These are phyloP conservation scores for Eleusine coracana DNA, from an alignment of 176 grass and related monocot species.

Conservation along the genomic window DNA sequence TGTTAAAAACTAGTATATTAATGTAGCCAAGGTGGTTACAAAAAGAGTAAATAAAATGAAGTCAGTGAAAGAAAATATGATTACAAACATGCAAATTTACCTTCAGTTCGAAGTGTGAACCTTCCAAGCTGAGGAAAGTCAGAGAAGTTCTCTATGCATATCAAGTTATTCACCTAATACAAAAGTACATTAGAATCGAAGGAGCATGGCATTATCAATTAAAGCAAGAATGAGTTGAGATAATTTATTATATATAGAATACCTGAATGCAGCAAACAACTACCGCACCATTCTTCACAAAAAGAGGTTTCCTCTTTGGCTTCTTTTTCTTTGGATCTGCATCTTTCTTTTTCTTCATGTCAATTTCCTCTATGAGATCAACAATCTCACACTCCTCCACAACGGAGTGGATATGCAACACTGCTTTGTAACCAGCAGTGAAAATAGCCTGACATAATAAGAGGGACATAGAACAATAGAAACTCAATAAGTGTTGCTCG, in stretches of 20 bases:
- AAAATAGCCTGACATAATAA: slow-evolving; percentile 77
- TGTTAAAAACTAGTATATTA: neutral
- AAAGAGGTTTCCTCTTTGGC: slow-evolving; percentile 81
- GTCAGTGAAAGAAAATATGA: neutral
- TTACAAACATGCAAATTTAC: slow-evolving; percentile 44
- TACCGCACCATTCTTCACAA: slow-evolving; percentile 96
- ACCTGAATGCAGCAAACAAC: slow-evolving; percentile 94
- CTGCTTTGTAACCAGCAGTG: slow-evolving; percentile 90
- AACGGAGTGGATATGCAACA: slow-evolving; percentile 92
- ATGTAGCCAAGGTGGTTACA: neutral
- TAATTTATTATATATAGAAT: neutral
- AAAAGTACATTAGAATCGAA: slow-evolving; percentile 34
- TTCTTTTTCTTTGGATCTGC: slow-evolving; percentile 83
- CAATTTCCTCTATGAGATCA: slow-evolving; percentile 96
- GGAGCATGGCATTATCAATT: neutral
- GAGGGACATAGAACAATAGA: neutral
- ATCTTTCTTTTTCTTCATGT: slow-evolving; percentile 79
- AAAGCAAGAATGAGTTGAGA: neutral
- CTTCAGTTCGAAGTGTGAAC: slow-evolving; percentile 95
- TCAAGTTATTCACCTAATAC: slow-evolving; percentile 79
- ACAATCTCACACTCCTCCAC: slow-evolving; percentile 98
- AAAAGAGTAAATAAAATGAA: neutral
- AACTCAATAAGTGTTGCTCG: neutral
- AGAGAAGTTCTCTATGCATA: slow-evolving; percentile 92
- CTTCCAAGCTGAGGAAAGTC: slow-evolving; percentile 93